phyloP scores from a whole-genome alignment of 2,329 filamentous ascomycete genomes.

The Monilinia fructicola region DNA sequence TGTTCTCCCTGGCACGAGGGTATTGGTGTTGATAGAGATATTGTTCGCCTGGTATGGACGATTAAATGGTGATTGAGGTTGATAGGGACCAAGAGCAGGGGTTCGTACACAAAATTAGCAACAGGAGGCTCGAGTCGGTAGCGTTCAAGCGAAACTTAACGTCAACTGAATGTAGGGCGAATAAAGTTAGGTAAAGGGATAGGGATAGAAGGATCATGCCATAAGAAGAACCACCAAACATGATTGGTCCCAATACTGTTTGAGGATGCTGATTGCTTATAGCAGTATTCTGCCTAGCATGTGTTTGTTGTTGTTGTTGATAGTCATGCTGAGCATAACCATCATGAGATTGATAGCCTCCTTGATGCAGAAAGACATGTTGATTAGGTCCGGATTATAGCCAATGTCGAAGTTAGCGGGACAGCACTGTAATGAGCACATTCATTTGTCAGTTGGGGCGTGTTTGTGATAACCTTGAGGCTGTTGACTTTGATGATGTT shows the following conservation, averaged over 20 bases:
- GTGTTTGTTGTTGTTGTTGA: not conserved
- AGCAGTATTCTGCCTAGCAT: not conserved
- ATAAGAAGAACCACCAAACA: not conserved
- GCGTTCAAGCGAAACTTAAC: conserved; percentile 19
- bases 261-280: not conserved
- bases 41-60: not conserved
- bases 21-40: not conserved
- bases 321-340: not conserved
- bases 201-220: not conserved
- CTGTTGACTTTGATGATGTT: not conserved
- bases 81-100: not conserved
- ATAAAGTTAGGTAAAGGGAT: conserved; percentile 3
- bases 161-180: not conserved
- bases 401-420: not conserved
- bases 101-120: not conserved
- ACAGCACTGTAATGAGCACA: not conserved
- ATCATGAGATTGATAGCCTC: not conserved
- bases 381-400: not conserved
- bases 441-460: not conserved
- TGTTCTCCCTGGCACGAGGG: not conserved
- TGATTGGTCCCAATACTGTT: not conserved
- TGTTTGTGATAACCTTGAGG: not conserved
- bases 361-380: not conserved
- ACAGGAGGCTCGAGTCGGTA: not conserved
- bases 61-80: not conserved